Evolutionary conservation across 306 rosid genomes (phyloP).

Genomic region (Oemleria cerasiformis): DNA sequence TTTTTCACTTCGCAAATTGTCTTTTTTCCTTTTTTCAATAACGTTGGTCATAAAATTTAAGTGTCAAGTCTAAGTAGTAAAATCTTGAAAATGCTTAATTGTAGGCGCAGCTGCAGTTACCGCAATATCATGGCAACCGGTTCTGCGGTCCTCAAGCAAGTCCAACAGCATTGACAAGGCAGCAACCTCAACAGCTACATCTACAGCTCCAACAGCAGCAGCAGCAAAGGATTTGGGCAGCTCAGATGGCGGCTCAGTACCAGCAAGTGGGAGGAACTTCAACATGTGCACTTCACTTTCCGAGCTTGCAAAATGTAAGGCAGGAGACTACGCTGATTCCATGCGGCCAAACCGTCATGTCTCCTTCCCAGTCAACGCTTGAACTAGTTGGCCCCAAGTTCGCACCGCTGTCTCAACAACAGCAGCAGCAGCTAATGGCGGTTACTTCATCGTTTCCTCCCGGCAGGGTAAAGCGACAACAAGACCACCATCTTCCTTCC

Average conservation of each 20-base stretch:
- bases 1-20: constrained; percentile 23
- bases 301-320: constrained; percentile 51
- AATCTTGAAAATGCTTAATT: constrained; percentile 19
- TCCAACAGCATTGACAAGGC: constrained; percentile 35
- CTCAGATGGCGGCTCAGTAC: constrained; percentile 42
- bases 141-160: constrained; percentile 33
- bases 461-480: constrained; percentile 33
- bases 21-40: background rate
- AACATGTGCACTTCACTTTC: constrained; percentile 32
- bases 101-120: constrained; percentile 51
- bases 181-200: constrained; percentile 29
- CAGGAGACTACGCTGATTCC: constrained; percentile 31
- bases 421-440: constrained; percentile 45
- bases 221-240: constrained; percentile 41
- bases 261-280: constrained; percentile 36
- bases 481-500: constrained; percentile 40
- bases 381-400: constrained; percentile 43
- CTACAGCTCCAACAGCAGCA: constrained; percentile 22
- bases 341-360: constrained; percentile 27
- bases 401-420: constrained; percentile 39
- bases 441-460: constrained; percentile 35
- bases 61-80: background rate
- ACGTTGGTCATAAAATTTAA: background rate
- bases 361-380: constrained; percentile 36
- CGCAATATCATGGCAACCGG: constrained; percentile 40